Evolutionary conservation across 2,329 filamentous ascomycete genomes (phyloP), one percentile per base, ranked within the genome.

Genomic region (Colletotrichum tropicicola): DNA sequence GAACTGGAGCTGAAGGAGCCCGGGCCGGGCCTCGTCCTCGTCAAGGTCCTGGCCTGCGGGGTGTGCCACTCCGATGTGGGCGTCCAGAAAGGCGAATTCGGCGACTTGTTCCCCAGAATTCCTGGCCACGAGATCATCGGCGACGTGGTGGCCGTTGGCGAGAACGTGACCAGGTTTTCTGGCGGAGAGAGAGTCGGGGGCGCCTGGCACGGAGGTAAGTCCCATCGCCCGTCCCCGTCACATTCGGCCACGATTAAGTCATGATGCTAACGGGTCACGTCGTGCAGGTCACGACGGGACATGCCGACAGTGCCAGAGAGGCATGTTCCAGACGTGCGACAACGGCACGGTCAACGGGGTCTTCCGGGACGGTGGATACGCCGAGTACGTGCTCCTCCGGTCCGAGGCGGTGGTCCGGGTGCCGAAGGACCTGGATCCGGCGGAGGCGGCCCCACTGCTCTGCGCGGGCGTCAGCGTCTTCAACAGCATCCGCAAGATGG

Each of bases 51-150:
- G 8, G 91, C 91, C 6, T 92, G 89, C 69, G 91, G 91, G 44
- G 85, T 94, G 51, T 94, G 91, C 75, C 89, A 89, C 74, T 86
- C 84, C 1, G 91, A 93, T 70, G 66, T 77, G 19, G 77, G 74
- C 56, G 75, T 85, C 1, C 79, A 83, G 52, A 48, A 72, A 3
- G 87, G 87, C 23, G 70, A 76, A 5, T 78, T 90, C 44, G 87
- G 86, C 10, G 82, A 86, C 44, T 70, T 82, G 19, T 89, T 86
- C 70, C 90, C 90, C 1, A 83, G 87, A 6, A 77, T 89, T 2
- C 88, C 90, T 0, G 92, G 92, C 21, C 92, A 94, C 76, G 91
- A 94, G 74, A 79, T 91, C 32, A 85, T 94, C 58, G 91, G 91
- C 10, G 85, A 87, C 12, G 81, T 94, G 4, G 89, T 87, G 15